Percentiles rank a stretch among this genome's conserved stretches.
Conservation (phyloP, 257 asterid species). For the Capsicum rhomboideum region DNA sequence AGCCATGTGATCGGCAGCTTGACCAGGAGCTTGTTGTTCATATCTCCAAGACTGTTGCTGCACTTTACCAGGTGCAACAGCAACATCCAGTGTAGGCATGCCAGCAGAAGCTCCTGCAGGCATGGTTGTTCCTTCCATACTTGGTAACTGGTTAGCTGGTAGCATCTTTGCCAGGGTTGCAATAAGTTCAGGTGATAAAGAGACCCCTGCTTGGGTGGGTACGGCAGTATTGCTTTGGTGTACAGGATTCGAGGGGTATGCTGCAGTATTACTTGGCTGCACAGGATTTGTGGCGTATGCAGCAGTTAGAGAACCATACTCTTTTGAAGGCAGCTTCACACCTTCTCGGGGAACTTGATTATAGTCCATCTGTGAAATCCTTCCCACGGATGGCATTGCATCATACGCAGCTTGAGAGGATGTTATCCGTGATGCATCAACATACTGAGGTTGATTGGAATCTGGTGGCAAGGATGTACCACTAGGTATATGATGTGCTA, state of each 20-base stretch:
- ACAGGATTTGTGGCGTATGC: slow-evolving; percentile 33
- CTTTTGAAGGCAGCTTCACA: slow-evolving; percentile 30
- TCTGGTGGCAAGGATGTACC: slow-evolving; percentile 10
- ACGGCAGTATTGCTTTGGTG: slow-evolving; percentile 32
- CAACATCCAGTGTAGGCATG: slow-evolving; percentile 29
- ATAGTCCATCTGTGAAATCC: slow-evolving; percentile 26
- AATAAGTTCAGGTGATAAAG: slow-evolving; percentile 88
- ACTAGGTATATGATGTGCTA: slow-evolving; percentile 41
- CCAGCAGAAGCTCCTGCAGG: slow-evolving; percentile 23
- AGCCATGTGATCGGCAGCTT: slow-evolving; percentile 32
- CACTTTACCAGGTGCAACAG: slow-evolving; percentile 34
- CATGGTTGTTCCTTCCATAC: slow-evolving; percentile 28
- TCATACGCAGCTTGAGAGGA: slow-evolving; percentile 34
- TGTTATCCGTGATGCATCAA: slow-evolving; percentile 26
- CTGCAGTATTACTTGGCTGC: slow-evolving; percentile 36
- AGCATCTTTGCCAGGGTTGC: slow-evolving; percentile 67
- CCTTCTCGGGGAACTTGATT: slow-evolving; percentile 36
- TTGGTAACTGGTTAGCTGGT: slow-evolving; percentile 43
- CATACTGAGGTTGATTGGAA: slow-evolving; percentile 34
- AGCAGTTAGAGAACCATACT: slow-evolving; percentile 28
- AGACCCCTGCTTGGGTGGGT: slow-evolving; percentile 47
- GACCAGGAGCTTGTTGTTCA: slow-evolving; percentile 33
- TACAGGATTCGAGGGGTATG: slow-evolving; percentile 34
- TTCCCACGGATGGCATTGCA: slow-evolving; percentile 35
- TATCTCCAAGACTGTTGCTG: slow-evolving; percentile 41